A percentile compares a stretch with the other conserved stretches of the same genome.
phyloP scores from a whole-genome alignment of 140 eudicot species.

The Senecio squalidus region DNA sequence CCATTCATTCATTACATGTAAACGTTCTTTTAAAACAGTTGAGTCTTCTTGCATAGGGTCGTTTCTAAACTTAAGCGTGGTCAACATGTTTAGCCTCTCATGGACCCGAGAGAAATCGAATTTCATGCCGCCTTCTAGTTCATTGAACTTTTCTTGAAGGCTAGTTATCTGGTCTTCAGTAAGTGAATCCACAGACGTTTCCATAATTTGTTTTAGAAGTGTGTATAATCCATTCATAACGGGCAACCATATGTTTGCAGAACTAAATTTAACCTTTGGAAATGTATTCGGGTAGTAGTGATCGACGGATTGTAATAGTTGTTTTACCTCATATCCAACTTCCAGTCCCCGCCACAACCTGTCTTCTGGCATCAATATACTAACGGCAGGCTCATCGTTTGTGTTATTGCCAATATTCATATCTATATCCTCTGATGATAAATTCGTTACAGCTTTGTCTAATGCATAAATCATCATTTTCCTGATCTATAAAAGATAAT shows the following conservation, averaged over 20 bases:
- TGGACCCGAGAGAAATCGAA: conserved; percentile 12
- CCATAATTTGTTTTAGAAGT: background rate
- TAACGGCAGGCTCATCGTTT: background rate
- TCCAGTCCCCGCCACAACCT: conserved; percentile 2
- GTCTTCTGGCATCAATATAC: background rate
- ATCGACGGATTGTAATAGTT: background rate
- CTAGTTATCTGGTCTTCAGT: background rate
- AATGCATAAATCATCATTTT: too few species aligned
- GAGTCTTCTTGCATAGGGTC: background rate
- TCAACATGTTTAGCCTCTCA: conserved; percentile 1
- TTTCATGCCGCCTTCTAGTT: background rate
- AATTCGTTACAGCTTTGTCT: too few species aligned
- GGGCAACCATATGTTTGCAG: background rate
- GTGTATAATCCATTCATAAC: background rate
- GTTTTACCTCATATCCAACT: background rate
- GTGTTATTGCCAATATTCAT: background rate
- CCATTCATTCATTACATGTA: background rate
- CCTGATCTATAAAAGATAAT: too few species aligned
- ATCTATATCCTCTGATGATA: too few species aligned
- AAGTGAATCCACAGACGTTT: background rate
- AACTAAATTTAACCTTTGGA: background rate
- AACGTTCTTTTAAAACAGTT: background rate
- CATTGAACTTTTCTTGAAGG: background rate
- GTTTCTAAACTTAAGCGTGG: background rate
- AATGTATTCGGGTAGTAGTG: conserved; percentile 1